A percentile compares a stretch with the other conserved stretches of the same genome.
phyloP scores from a whole-genome alignment of 23 red algal species.

The Cyanidioschyzon merolae region DNA sequence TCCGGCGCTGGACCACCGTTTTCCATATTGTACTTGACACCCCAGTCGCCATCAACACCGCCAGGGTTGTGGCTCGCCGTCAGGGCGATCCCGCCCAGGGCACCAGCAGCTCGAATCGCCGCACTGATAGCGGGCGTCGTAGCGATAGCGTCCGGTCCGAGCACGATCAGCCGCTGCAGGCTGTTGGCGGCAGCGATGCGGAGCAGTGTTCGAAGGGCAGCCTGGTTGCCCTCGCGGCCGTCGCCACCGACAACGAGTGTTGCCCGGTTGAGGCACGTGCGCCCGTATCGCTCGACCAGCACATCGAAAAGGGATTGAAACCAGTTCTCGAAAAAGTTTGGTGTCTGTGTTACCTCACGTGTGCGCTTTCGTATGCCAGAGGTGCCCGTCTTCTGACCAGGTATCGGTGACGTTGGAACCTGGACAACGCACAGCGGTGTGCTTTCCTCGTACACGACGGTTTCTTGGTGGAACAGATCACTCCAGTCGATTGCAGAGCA shows the following conservation, averaged over 20 bases:
- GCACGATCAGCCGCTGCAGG: constrained; percentile 43
- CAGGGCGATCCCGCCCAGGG: constrained; percentile 71
- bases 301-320: constrained; percentile 76
- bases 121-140: constrained; percentile 73
- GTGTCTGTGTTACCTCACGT: constrained; percentile 22
- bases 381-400: constrained; percentile 82
- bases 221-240: constrained; percentile 65
- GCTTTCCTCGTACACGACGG: not conserved
- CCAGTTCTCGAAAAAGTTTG: constrained; percentile 74
- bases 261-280: not conserved
- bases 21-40: constrained; percentile 81
- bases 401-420: constrained; percentile 40
- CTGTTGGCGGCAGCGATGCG: constrained; percentile 88
- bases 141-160: constrained; percentile 47
- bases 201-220: constrained; percentile 39
- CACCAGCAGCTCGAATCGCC: constrained; percentile 33
- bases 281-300: not conserved
- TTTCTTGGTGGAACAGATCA: not conserved
- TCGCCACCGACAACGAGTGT: constrained; percentile 72
- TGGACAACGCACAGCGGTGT: not conserved
- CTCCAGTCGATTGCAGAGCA: not conserved
- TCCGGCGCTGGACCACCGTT: constrained; percentile 63
- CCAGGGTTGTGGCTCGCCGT: constrained; percentile 94
- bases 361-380: constrained; percentile 70
- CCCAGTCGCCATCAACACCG: constrained; percentile 63